Evolutionary conservation across 768 basidiomycete genomes (phyloP), one percentile per base, ranked within the genome.

Genomic region (Lentinula guzmanii): DNA sequence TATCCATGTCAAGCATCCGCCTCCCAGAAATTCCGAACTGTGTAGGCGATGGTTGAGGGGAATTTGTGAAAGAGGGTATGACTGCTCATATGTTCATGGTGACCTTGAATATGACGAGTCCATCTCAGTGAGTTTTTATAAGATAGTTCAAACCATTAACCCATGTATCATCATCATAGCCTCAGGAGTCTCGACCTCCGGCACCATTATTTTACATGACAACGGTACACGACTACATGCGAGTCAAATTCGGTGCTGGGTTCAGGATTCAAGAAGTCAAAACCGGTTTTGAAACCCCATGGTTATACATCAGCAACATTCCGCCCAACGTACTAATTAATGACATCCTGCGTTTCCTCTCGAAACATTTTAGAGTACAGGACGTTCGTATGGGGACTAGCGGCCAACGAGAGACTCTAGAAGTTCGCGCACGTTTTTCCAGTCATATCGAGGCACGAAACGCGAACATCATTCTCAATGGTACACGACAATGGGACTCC

Each of bases 281-380:
- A 5, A 91, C 90, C 1, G 86, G 86, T 1, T 87, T 91, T 45
- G 90, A 93, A 65, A 86, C 86, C 0, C 81, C 79, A 5, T 84
- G 83, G 75, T 67, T 91, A 8, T 73, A 78, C 41, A 63, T 93
- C 1, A 74, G 75, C 4, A 82, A 86, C 28, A 67, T 92, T 5
- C 81, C 82, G 0, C 42, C 64, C 0, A 62, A 63, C 0, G 73
- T 79, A 11, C 70, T 73, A 1, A 63, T 72, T 0, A 65, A 62
- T 0, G 71, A 72, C 0, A 61, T 92, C 8, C 62, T 63, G 3
- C 41, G 65, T 2, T 53, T 85, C 0, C 72, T 89, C 16, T 11
- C 75, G 75, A 0, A 65, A 68, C 16, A 50, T 62, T 8, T 51
- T 5, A 37, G 10, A 18, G 7, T 39, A 15, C 24, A 31, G 53